These are phyloP conservation scores for Striga asiatica DNA, from an alignment of 257 asterid species.

Conservation along the genomic window DNA sequence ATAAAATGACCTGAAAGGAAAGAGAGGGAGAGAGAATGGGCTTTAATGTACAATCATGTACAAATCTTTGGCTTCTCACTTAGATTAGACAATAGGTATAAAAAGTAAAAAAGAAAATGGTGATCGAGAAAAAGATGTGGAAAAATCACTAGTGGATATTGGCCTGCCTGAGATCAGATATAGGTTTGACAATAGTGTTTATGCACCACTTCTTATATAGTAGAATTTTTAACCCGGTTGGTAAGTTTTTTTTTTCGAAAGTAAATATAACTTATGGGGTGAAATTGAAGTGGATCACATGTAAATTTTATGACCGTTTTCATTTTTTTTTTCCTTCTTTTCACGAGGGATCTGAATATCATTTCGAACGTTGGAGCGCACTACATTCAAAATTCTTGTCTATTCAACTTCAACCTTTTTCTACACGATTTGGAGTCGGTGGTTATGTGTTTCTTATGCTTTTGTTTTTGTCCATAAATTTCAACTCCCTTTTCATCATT, in stretches of 20 bases:
- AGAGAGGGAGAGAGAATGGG: too few relatives aligned
- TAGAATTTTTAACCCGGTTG: neutral
- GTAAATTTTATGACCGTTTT: constrained; percentile 58
- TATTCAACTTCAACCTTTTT: neutral
- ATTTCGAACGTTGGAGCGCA: constrained; percentile 83
- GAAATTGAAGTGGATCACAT: constrained; percentile 50
- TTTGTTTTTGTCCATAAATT: constrained; percentile 14
- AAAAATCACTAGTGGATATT: too few relatives aligned
- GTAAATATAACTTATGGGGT: neutral
- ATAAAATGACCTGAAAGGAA: too few relatives aligned
- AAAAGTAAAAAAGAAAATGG: too few relatives aligned
- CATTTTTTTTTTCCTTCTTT: neutral
- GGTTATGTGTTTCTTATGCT: neutral
- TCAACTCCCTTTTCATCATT: too few relatives aligned
- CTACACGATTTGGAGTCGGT: neutral
- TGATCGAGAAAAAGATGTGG: too few relatives aligned
- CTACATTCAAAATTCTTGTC: constrained; percentile 30
- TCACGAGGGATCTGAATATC: constrained; percentile 46
- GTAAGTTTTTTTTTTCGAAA: neutral
- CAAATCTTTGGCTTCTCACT: too few relatives aligned
- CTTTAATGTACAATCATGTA: too few relatives aligned
- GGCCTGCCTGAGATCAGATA: constrained; percentile 26
- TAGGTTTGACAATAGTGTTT: constrained; percentile 38
- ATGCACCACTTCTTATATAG: constrained; percentile 30
- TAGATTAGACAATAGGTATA: too few relatives aligned